Base-by-base conservation (phyloP, 78 protist genomes). In the Corallochytrium limacisporum region DNA sequence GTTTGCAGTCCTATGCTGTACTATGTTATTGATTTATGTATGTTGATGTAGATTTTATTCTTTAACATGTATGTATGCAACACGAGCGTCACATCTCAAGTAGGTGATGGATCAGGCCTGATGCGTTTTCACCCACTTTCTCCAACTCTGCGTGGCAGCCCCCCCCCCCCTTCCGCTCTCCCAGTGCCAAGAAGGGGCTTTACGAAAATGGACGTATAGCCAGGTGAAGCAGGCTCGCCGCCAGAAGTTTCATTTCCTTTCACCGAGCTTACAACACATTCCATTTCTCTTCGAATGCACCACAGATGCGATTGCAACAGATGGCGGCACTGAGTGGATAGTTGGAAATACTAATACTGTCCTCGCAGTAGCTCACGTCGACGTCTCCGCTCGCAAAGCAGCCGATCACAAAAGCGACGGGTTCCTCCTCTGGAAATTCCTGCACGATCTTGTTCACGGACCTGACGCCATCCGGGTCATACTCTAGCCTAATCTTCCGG, bases 281-380 rank as follows among this genome's bases (percentile, higher is more conserved):
- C 89, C 91, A 82, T 13, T 62, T 40, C 18, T 70, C 73, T 61
- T 91, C 97, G 36, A 72, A 86, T 10, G 87, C 94, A 18, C 40
- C 35, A 40, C 82, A 61, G 3, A 91, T 35, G 42, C 83, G 81
- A 12, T 65, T 81, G 20, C 85, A 80, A 0, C 74, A 91, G 28
- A 71, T 87, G 1, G 95, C 70, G 35, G 86, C 97, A 0, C 77
- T 54, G 1, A 92, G 81, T 13, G 94, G 91, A 22, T 79, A 92
- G 38, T 79, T 76, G 50, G 79, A 69, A 18, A 92, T 33, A 13
- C 88, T 69, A 1, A 92, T 59, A 50, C 8, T 35, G 32, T 86
- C 89, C 12, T 85, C 89, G n/a, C 35, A 40, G n/a, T 65, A 79
- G 12, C 63, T 86, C 13, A 59, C 61, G 20, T 85, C 77, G 12